phyloP scores from a whole-genome alignment of 805 yeast species.

The Wickerhamiella shivajii region DNA sequence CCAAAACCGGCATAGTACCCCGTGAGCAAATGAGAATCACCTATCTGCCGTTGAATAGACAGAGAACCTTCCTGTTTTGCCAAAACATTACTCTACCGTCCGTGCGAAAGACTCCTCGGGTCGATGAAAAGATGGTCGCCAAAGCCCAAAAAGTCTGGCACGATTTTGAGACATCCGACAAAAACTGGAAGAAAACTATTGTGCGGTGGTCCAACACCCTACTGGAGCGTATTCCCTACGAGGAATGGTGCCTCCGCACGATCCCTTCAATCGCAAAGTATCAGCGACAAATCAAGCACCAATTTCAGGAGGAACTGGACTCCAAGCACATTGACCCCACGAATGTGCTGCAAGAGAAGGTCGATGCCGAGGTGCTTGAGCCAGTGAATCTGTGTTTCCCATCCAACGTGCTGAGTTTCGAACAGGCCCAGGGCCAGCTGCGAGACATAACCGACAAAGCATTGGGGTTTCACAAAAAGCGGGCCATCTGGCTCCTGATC shows the following conservation, averaged over 20 bases:
- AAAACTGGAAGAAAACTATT: slow-evolving; percentile 41
- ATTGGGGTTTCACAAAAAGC: slow-evolving; percentile 38
- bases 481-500: slow-evolving; percentile 37
- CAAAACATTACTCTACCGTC: slow-evolving; percentile 35
- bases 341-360: no score
- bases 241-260: slow-evolving; percentile 58
- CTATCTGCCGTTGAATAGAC: slow-evolving; percentile 56
- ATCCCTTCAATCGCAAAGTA: slow-evolving; percentile 57
- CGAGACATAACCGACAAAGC: slow-evolving; percentile 31
- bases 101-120: slow-evolving; percentile 24
- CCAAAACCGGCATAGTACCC: not conserved
- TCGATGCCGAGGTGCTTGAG: slow-evolving; percentile 19
- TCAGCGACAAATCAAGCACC: slow-evolving; percentile 30
- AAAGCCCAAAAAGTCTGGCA: slow-evolving; percentile 50
- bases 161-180: slow-evolving; percentile 40
- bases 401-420: slow-evolving; percentile 22
- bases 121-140: slow-evolving; percentile 31
- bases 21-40: slow-evolving; percentile 37
- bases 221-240: slow-evolving; percentile 58
- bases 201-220: slow-evolving; percentile 39
- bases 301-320: not conserved
- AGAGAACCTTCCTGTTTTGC: slow-evolving; percentile 50
- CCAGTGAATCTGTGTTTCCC: slow-evolving; percentile 36
- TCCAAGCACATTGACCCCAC: slow-evolving; percentile 6
- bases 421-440: slow-evolving; percentile 28